Conservation (phyloP, 2,329 filamentous ascomycete species). For the Paecilomyces niveus region DNA sequence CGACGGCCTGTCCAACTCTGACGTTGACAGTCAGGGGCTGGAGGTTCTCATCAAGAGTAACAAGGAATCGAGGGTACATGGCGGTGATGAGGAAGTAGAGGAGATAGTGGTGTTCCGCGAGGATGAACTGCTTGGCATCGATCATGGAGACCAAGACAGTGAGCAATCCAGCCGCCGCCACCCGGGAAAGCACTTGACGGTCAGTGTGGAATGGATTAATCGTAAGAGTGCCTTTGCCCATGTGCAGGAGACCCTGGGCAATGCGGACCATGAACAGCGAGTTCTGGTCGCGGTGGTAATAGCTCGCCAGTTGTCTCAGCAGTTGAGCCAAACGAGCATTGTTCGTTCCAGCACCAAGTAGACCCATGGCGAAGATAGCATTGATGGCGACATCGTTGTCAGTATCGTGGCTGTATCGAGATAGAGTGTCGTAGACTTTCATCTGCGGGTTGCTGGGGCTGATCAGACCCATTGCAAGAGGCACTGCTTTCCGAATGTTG, state of each 20-base stretch:
- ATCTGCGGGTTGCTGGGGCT: conserved; percentile 98
- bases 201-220: conserved; percentile 99
- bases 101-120: conserved; percentile 75
- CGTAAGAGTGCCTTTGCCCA: conserved; percentile 96
- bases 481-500: conserved; percentile 94
- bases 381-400: conserved; percentile 98
- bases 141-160: conserved; percentile 90
- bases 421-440: conserved; percentile 98
- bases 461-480: conserved; percentile 91
- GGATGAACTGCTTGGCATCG: conserved; percentile 80
- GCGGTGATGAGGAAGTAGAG: conserved; percentile 95
- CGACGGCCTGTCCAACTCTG: conserved; percentile 92
- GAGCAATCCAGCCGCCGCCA: conserved; percentile 81
- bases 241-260: conserved; percentile 92
- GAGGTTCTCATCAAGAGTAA: conserved; percentile 90
- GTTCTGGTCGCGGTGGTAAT: conserved; percentile 95
- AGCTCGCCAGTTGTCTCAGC: conserved; percentile 87
- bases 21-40: conserved; percentile 94
- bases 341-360: conserved; percentile 93
- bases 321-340: conserved; percentile 94
- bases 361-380: conserved; percentile 98
- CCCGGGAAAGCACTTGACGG: conserved; percentile 86
- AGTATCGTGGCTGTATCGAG: conserved; percentile 95
- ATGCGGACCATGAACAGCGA: conserved; percentile 99
- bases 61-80: conserved; percentile 93